Evolutionary conservation across 352 stramenopile species (phyloP).

Genomic region (Phytopythium vexans): DNA sequence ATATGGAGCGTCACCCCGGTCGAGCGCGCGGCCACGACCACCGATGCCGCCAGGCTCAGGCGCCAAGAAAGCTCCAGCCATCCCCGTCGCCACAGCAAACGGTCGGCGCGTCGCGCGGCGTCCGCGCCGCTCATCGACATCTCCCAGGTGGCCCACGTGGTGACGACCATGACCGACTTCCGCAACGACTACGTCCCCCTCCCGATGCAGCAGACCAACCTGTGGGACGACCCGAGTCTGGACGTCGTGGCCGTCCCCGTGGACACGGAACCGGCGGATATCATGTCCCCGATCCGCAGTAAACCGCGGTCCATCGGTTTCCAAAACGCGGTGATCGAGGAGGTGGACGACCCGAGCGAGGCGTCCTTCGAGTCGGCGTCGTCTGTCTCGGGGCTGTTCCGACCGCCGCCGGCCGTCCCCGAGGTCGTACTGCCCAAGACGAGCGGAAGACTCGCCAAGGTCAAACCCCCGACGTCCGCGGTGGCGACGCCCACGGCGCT

Average conservation of each 20-base stretch:
- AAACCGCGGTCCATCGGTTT: neutral
- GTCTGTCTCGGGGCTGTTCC: neutral
- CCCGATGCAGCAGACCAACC: slow-evolving; percentile 32
- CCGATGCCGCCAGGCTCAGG: too few relatives aligned
- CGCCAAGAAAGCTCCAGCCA: too few relatives aligned
- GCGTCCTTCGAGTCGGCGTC: neutral
- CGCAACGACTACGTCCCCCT: slow-evolving; percentile 54
- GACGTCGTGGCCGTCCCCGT: slow-evolving; percentile 18
- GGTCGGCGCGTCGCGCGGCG: slow-evolving; percentile 23
- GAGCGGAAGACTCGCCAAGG: slow-evolving; percentile 3
- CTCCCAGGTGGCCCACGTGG: slow-evolving; percentile 63
- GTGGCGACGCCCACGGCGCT: slow-evolving; percentile 48
- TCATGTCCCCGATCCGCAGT: slow-evolving; percentile 45
- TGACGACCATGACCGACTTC: slow-evolving; percentile 68
- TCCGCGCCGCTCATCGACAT: slow-evolving; percentile 58
- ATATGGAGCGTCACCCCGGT: too few relatives aligned
- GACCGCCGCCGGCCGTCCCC: neutral
- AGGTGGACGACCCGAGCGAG: slow-evolving; percentile 13
- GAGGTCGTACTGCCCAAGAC: neutral
- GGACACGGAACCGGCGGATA: slow-evolving; percentile 33
- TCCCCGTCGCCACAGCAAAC: slow-evolving; percentile 11
- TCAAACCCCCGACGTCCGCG: slow-evolving; percentile 26
- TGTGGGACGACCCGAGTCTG: slow-evolving; percentile 48
- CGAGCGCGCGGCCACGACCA: too few relatives aligned
- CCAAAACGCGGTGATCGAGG: slow-evolving; percentile 35